phyloP scores from a whole-genome alignment of 331 rosid species.

The Cydonia oblonga region DNA sequence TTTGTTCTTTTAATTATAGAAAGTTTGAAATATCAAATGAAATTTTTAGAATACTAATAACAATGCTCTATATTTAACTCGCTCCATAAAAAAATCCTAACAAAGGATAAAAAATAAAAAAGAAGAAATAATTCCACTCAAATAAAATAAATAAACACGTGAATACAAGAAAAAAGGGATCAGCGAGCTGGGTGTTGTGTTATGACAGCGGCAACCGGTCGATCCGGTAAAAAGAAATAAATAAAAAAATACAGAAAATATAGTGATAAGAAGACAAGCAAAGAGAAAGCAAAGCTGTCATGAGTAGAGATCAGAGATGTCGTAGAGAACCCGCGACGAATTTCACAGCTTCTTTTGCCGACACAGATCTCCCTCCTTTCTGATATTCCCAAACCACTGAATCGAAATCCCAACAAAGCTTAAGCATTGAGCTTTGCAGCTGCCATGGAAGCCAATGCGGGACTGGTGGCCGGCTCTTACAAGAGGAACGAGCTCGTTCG shows the following conservation, averaged over 20 bases:
- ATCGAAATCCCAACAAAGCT: slow-evolving; percentile 8
- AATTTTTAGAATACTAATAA: no score
- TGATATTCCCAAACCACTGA: background rate
- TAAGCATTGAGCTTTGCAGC: background rate
- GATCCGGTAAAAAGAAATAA: slow-evolving; percentile 11
- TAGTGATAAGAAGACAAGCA: slow-evolving; percentile 16
- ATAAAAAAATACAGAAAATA: background rate
- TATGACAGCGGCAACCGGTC: slow-evolving; percentile 14
- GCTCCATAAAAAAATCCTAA: no score
- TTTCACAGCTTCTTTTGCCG: slow-evolving; percentile 14
- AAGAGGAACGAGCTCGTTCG: slow-evolving; percentile 89
- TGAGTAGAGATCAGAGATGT: slow-evolving; percentile 29
- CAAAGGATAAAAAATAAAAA: no score
- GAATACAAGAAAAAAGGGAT: background rate
- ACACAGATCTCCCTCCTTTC: background rate
- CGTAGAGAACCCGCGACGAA: slow-evolving; percentile 56
- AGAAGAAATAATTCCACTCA: background rate
- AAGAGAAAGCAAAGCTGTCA: slow-evolving; percentile 27
- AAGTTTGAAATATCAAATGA: no score
- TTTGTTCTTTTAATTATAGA: no score
- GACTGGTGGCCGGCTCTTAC: slow-evolving; percentile 90
- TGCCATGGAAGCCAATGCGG: slow-evolving; percentile 78
- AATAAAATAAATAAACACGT: background rate
- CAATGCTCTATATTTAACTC: no score
- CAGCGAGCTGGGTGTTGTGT: background rate